Conservation (phyloP, 352 stramenopile species). For the Aphanomyces astaci region DNA sequence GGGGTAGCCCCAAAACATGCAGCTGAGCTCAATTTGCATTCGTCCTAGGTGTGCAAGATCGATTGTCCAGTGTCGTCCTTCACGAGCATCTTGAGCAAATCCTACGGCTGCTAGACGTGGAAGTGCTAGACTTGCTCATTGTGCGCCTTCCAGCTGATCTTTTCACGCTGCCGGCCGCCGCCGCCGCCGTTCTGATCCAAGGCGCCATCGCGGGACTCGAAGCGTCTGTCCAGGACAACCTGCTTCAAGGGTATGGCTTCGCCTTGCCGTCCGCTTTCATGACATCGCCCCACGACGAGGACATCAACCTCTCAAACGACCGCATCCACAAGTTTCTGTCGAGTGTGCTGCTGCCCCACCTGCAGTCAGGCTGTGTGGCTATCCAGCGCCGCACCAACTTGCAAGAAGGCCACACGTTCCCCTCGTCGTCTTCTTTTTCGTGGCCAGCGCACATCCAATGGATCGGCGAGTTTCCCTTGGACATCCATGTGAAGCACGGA, state of each 20-base stretch:
- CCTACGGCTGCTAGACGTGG: constrained; percentile 42
- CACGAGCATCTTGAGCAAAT: constrained; percentile 42
- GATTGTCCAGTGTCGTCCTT: constrained; percentile 37
- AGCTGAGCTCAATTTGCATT: no score
- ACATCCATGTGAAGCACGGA: constrained; percentile 36
- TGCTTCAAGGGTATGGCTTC: constrained; percentile 24
- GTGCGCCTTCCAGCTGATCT: constrained; percentile 6
- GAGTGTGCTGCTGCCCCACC: background rate
- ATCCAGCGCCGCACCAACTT: constrained; percentile 53
- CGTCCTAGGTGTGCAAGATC: constrained; percentile 32
- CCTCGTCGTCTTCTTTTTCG: constrained; percentile 13
- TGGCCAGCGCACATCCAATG: constrained; percentile 42
- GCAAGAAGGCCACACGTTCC: constrained; percentile 33
- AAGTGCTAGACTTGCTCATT: constrained; percentile 37
- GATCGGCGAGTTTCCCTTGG: constrained; percentile 55
- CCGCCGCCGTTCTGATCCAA: constrained; percentile 60
- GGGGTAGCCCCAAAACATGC: no score
- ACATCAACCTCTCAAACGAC: background rate
- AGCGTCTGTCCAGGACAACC: background rate
- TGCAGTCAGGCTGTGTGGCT: constrained; percentile 42
- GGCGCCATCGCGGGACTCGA: constrained; percentile 22
- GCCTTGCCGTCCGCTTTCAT: constrained; percentile 2
- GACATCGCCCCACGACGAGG: background rate
- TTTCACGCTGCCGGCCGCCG: constrained; percentile 42
- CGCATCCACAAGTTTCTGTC: background rate